These are phyloP conservation scores for Leptographium radiaticola DNA, from an alignment of 2,329 filamentous ascomycete species.

Conservation along the genomic window DNA sequence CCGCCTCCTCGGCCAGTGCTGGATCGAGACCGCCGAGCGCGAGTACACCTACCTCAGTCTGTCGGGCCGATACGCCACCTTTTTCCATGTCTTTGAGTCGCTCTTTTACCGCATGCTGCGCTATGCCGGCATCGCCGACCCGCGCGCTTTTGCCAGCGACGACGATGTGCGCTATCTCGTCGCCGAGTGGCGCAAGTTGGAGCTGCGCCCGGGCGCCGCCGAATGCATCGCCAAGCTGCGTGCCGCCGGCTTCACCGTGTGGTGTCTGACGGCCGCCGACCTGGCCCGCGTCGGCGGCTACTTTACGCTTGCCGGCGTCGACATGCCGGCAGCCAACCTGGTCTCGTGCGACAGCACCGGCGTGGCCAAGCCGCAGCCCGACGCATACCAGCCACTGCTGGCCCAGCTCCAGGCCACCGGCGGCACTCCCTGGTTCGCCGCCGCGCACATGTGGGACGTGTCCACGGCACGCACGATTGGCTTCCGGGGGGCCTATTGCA, in stretches of 20 bases:
- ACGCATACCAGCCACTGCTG: constrained; percentile 29
- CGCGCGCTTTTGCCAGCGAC: constrained; percentile 23
- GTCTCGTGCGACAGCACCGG: constrained; percentile 32
- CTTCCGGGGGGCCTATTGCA: constrained; percentile 37
- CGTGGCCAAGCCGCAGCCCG: constrained; percentile 33
- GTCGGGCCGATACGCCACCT: constrained; percentile 25
- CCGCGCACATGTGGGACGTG: constrained; percentile 45
- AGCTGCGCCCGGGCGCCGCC: constrained; percentile 21
- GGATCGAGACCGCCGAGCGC: constrained; percentile 29
- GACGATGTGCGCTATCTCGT: constrained; percentile 25
- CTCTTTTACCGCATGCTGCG: constrained; percentile 31
- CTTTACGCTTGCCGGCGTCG: constrained; percentile 29
- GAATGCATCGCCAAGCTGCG: constrained; percentile 27
- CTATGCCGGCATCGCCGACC: constrained; percentile 25
- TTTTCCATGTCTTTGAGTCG: constrained; percentile 23
- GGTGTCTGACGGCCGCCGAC: constrained; percentile 37
- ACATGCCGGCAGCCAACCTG: constrained; percentile 33
- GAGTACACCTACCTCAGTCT: constrained; percentile 33
- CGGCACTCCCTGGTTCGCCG: constrained; percentile 32
- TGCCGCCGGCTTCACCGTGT: constrained; percentile 32
- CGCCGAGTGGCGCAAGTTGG: constrained; percentile 19
- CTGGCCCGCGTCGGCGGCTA: constrained; percentile 32
- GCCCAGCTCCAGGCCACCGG: constrained; percentile 16
- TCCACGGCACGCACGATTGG: constrained; percentile 32
- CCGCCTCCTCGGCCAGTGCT: constrained; percentile 27